These are phyloP conservation scores for Saccharomyces kudriavzevii DNA, from an alignment of 805 yeast genomes.

Conservation along the genomic window DNA sequence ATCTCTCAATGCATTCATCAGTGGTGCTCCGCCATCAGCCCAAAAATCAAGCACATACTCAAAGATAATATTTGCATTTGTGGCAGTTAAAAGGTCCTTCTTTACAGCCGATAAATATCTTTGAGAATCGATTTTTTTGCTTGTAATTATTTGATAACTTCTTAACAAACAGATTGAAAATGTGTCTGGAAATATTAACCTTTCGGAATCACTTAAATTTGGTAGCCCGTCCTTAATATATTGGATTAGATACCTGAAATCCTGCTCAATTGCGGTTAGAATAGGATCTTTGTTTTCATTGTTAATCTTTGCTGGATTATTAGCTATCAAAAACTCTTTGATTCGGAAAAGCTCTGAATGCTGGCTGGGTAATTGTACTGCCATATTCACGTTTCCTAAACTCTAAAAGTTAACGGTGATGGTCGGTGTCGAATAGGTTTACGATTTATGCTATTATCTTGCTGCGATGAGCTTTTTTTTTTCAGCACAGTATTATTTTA, in stretches of 20 bases:
- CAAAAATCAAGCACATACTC: slow-evolving; percentile 58
- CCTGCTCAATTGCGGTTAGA: background rate
- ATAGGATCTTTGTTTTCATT: slow-evolving; percentile 2
- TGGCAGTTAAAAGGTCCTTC: slow-evolving; percentile 12
- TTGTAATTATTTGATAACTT: slow-evolving; percentile 34
- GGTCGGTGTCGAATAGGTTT: background rate
- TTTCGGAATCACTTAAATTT: background rate
- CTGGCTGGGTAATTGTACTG: background rate
- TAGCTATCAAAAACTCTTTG: slow-evolving; percentile 7
- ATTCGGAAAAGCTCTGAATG: background rate
- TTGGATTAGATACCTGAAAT: background rate
- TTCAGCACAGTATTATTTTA: background rate
- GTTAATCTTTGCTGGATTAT: slow-evolving; percentile 10
- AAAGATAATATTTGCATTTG: slow-evolving; percentile 33
- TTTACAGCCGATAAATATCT: slow-evolving; percentile 5
- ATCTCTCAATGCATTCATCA: slow-evolving; percentile 60
- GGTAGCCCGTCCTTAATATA: background rate
- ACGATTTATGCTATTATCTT: background rate
- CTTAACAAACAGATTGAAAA: slow-evolving; percentile 60
- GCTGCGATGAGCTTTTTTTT: background rate
- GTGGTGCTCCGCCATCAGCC: slow-evolving; percentile 62
- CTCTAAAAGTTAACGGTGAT: background rate
- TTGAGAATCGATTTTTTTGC: slow-evolving; percentile 13
- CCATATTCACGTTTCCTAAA: background rate
- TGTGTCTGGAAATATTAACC: slow-evolving; percentile 47